A percentile compares a stretch with the other conserved stretches of the same genome.
Evolutionary conservation across 2,329 filamentous ascomycete genomes (phyloP).

Genomic region (Alternaria ethzedia): DNA sequence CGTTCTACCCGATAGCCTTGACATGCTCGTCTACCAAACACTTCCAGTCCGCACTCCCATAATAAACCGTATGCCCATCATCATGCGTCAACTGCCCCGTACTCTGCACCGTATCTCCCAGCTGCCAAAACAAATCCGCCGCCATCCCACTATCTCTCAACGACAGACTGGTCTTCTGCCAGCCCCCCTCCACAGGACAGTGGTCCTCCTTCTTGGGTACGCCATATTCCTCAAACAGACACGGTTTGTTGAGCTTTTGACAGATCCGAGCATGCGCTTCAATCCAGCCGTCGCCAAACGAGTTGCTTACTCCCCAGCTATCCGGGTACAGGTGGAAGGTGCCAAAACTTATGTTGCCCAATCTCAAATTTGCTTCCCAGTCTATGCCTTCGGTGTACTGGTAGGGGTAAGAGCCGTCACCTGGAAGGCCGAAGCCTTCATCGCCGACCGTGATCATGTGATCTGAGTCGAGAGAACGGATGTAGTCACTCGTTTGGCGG

Average conservation of each 20-base stretch:
- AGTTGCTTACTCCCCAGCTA: slow-evolving; percentile 45
- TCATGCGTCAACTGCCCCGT: slow-evolving; percentile 33
- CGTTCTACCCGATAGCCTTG: slow-evolving; percentile 28
- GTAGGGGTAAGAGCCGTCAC: slow-evolving; percentile 62
- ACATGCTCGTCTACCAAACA: slow-evolving; percentile 40
- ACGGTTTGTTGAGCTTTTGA: slow-evolving; percentile 47
- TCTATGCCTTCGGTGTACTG: slow-evolving; percentile 58
- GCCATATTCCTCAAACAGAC: slow-evolving; percentile 51
- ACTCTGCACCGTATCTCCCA: slow-evolving; percentile 33
- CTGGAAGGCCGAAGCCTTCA: slow-evolving; percentile 61
- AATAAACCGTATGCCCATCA: slow-evolving; percentile 43
- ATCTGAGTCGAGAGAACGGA: slow-evolving; percentile 66
- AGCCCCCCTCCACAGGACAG: slow-evolving; percentile 36
- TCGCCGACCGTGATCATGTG: slow-evolving; percentile 71
- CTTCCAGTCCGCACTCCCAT: slow-evolving; percentile 36
- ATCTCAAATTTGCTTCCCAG: slow-evolving; percentile 59
- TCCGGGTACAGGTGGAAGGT: slow-evolving; percentile 61
- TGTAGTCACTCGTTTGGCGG: slow-evolving; percentile 62
- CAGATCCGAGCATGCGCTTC: slow-evolving; percentile 52
- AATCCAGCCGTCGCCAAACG: slow-evolving; percentile 57
- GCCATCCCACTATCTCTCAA: slow-evolving; percentile 36
- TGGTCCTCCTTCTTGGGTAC: slow-evolving; percentile 27
- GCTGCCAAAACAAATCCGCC: slow-evolving; percentile 44
- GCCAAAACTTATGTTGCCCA: slow-evolving; percentile 63
- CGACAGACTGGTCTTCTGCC: slow-evolving; percentile 39